phyloP scores from a whole-genome alignment of 768 basidiomycete genomes.

The Tricholoma matsutake region DNA sequence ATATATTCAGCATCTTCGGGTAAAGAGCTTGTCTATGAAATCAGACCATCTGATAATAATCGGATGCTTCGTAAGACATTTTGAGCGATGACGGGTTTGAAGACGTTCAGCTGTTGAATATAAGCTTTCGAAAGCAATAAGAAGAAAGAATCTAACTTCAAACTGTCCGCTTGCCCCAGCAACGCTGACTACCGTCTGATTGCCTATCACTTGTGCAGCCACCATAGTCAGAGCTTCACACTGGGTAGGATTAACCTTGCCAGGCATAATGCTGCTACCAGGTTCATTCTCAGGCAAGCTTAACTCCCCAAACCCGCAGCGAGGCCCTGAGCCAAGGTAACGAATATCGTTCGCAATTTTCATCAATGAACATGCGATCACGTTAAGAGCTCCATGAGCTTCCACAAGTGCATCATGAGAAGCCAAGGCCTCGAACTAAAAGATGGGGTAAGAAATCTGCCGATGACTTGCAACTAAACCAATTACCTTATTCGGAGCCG shows the following conservation, averaged over 20 bases:
- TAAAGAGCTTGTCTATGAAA: background rate
- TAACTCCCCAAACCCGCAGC: slow-evolving; percentile 95
- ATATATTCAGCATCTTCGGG: slow-evolving; percentile 8
- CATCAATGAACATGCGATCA: slow-evolving; percentile 95
- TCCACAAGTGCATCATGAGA: slow-evolving; percentile 98
- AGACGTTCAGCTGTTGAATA: slow-evolving; percentile 82
- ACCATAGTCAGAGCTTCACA: slow-evolving; percentile 99
- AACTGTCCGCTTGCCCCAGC: slow-evolving; percentile 97
- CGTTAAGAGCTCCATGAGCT: slow-evolving; percentile 94
- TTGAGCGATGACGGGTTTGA: slow-evolving; percentile 99
- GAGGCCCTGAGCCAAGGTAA: slow-evolving; percentile 95
- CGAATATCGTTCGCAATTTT: slow-evolving; percentile 99
- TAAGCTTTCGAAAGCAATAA: background rate
- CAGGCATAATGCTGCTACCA: slow-evolving; percentile 99
- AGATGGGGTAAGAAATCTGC: slow-evolving; percentile 4
- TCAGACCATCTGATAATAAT: slow-evolving; percentile 82
- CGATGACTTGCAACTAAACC: background rate
- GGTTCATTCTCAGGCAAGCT: slow-evolving; percentile 97
- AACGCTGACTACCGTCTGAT: slow-evolving; percentile 89
- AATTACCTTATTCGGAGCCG: slow-evolving; percentile 93
- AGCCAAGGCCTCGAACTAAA: slow-evolving; percentile 94
- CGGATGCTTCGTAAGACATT: slow-evolving; percentile 96
- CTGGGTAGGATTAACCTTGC: slow-evolving; percentile 99
- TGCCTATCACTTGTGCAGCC: slow-evolving; percentile 97
- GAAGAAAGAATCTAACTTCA: slow-evolving; percentile 56